Conservation (phyloP, 306 rosid genomes). For the Lathyrus oleraceus region DNA sequence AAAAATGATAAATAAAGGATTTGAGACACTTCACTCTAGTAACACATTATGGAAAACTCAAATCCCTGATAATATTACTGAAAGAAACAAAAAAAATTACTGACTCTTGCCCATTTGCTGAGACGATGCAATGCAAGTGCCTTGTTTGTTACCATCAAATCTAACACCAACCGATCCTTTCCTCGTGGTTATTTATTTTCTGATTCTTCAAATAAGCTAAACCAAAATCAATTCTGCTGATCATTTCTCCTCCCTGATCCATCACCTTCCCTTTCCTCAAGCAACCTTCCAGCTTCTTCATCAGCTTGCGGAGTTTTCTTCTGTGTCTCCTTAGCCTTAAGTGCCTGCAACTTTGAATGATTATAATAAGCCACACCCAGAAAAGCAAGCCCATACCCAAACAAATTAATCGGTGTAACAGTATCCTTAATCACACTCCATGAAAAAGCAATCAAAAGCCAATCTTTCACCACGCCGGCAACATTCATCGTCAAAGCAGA, state of each 20-base stretch:
- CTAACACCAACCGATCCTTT: slow-evolving; percentile 19
- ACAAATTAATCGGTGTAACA: slow-evolving; percentile 74
- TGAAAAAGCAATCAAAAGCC: slow-evolving; percentile 81
- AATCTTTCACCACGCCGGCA: slow-evolving; percentile 89
- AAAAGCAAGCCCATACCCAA: slow-evolving; percentile 81
- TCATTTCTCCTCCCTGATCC: slow-evolving; percentile 58
- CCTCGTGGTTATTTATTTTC: slow-evolving; percentile 38
- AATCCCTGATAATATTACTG: slow-evolving; percentile 38
- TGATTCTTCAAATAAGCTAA: neutral
- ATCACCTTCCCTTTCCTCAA: slow-evolving; percentile 68
- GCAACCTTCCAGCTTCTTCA: slow-evolving; percentile 69
- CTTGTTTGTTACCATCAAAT: slow-evolving; percentile 2
- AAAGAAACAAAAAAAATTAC: slow-evolving; percentile 37
- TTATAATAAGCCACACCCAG: slow-evolving; percentile 83
- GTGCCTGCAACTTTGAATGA: slow-evolving; percentile 74
- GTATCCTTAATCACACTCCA: slow-evolving; percentile 93
- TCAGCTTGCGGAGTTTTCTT: slow-evolving; percentile 63
- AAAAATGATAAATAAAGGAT: slow-evolving; percentile 23
- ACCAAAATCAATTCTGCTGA: slow-evolving; percentile 37
- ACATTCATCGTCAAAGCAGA: slow-evolving; percentile 92
- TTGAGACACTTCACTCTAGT: slow-evolving; percentile 41
- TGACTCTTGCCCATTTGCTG: slow-evolving; percentile 35
- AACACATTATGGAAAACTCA: slow-evolving; percentile 48
- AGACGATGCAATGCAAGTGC: slow-evolving; percentile 25
- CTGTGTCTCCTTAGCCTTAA: slow-evolving; percentile 84